phyloP scores from a whole-genome alignment of 129 eudicot species.

The Pulicaria dysenterica region DNA sequence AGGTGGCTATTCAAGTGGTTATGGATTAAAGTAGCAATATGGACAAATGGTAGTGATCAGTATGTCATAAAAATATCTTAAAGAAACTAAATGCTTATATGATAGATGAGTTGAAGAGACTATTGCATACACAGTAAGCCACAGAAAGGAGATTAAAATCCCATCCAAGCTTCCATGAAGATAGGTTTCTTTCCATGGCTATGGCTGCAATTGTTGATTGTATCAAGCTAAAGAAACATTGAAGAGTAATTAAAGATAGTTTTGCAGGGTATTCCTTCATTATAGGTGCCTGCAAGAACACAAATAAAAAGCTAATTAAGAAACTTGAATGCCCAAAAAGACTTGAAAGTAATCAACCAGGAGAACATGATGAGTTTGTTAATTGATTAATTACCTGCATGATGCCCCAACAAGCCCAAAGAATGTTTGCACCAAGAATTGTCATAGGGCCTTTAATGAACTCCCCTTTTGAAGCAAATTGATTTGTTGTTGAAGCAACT shows the following conservation, averaged over 20 bases:
- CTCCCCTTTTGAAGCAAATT: slow-evolving; percentile 28
- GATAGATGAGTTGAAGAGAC: not conserved
- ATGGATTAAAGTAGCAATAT: too few relatives aligned
- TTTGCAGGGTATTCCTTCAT: slow-evolving; percentile 61
- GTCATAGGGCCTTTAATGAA: slow-evolving; percentile 55
- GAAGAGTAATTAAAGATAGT: slow-evolving; percentile 51
- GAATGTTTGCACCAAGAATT: slow-evolving; percentile 53
- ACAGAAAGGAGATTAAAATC: slow-evolving; percentile 59
- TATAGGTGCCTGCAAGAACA: slow-evolving; percentile 48
- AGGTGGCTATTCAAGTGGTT: too few relatives aligned
- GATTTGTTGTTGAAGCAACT: slow-evolving; percentile 4
- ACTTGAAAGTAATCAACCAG: not conserved
- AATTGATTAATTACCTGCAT: slow-evolving; percentile 47
- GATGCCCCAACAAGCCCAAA: slow-evolving; percentile 68
- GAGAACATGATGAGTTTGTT: not conserved
- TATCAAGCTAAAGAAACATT: slow-evolving; percentile 62
- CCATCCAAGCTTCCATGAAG: slow-evolving; percentile 70
- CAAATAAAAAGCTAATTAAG: not conserved
- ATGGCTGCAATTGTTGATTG: slow-evolving; percentile 52
- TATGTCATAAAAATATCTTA: not conserved
- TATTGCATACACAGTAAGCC: slow-evolving; percentile 54
- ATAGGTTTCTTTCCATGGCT: slow-evolving; percentile 51
- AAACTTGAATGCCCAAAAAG: not conserved
- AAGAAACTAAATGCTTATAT: not conserved
- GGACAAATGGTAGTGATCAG: too few relatives aligned